Conservation (phyloP, 306 rosid species). For the Chamaecrista fasciculata region DNA sequence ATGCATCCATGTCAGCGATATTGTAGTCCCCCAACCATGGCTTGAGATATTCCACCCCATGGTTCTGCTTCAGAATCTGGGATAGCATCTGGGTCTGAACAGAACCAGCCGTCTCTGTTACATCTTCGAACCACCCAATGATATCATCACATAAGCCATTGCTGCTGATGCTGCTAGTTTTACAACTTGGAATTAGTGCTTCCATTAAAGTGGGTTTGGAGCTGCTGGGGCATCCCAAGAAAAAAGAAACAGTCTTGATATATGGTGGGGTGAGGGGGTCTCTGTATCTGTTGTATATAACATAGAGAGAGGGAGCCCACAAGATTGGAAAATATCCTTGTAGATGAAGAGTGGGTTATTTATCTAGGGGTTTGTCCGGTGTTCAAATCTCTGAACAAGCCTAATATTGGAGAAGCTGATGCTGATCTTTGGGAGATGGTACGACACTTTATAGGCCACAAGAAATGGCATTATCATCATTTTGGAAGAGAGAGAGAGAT, state of each 20-base stretch:
- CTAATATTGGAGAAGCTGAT: constrained; percentile 19
- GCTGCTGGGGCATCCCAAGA: constrained; percentile 1
- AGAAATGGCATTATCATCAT: constrained; percentile 38
- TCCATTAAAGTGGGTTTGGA: constrained; percentile 43
- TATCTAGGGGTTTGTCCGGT: constrained; percentile 7
- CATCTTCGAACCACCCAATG: constrained; percentile 69
- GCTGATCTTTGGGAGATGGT: constrained; percentile 25
- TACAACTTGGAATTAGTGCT: constrained; percentile 9
- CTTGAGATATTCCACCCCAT: constrained; percentile 64
- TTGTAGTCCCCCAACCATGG: constrained; percentile 62
- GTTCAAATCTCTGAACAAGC: constrained; percentile 26
- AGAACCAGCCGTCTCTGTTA: constrained; percentile 44
- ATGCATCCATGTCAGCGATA: constrained; percentile 53
- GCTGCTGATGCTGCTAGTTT: constrained; percentile 13
- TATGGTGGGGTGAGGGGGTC: not conserved
- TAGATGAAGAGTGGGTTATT: not conserved
- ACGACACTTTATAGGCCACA: constrained; percentile 47
- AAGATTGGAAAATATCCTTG: constrained; percentile 24
- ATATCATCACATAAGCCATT: constrained; percentile 29
- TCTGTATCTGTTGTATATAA: not conserved
- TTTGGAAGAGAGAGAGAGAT: constrained; percentile 19
- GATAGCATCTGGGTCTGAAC: constrained; percentile 67
- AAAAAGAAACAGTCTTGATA: not conserved
- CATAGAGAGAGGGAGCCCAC: constrained; percentile 10
- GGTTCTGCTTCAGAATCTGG: constrained; percentile 65